These are phyloP conservation scores for Keqinozyma sinolaborantium DNA, from an alignment of 1,139 yeast genomes.

Conservation along the genomic window DNA sequence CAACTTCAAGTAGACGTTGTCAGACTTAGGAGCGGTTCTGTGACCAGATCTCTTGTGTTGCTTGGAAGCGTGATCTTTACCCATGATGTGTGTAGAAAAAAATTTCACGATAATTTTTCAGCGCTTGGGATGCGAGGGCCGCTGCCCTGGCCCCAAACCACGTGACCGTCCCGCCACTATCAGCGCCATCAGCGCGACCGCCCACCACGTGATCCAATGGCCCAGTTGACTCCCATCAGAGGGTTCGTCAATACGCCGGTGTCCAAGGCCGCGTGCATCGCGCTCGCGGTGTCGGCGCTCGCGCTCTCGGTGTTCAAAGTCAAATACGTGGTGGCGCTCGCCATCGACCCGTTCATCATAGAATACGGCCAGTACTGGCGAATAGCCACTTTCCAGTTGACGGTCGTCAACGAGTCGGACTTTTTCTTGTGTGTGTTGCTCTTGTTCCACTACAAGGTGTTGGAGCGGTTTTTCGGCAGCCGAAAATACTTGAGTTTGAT, in stretches of 20 bases:
- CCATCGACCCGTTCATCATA: slow-evolving; percentile 57
- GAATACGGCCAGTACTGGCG: slow-evolving; percentile 72
- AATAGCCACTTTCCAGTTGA: slow-evolving; percentile 48
- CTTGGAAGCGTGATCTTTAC: slow-evolving; percentile 96
- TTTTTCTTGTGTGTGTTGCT: slow-evolving; percentile 49
- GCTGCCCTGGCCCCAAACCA: not conserved
- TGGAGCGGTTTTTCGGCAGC: slow-evolving; percentile 67
- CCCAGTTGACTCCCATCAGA: slow-evolving; percentile 38
- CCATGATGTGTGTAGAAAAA: slow-evolving; percentile 53
- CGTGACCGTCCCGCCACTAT: no score
- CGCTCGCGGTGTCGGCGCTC: slow-evolving; percentile 45
- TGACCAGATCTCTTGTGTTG: slow-evolving; percentile 95
- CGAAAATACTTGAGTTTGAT: slow-evolving; percentile 48
- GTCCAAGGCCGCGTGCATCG: slow-evolving; percentile 41
- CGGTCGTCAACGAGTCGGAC: slow-evolving; percentile 66
- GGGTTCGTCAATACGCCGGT: slow-evolving; percentile 65
- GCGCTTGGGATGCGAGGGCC: not conserved
- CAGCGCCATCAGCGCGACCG: no score
- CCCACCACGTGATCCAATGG: slow-evolving; percentile 12
- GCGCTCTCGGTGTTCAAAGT: slow-evolving; percentile 51
- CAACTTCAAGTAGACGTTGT: slow-evolving; percentile 96
- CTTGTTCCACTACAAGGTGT: slow-evolving; percentile 55
- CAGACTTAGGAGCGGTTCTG: slow-evolving; percentile 99
- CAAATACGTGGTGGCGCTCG: slow-evolving; percentile 51
- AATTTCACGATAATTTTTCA: slow-evolving; percentile 4